A percentile compares a stretch with the other conserved stretches of the same genome.
Evolutionary conservation across 805 yeast genomes (phyloP).

Genomic region (Jamesozyma rosinii): DNA sequence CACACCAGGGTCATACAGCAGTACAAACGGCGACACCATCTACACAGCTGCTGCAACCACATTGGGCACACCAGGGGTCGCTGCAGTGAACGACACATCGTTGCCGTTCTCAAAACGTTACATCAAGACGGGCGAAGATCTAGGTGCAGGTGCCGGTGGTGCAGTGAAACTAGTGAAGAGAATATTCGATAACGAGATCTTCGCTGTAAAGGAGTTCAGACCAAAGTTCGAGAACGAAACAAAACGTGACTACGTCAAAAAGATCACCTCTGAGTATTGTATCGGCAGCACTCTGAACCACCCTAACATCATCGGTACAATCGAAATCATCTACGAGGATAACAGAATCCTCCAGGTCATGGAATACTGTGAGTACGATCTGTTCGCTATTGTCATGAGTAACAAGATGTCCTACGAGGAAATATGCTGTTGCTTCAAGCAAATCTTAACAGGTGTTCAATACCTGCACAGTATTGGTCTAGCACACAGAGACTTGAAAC

Average conservation of each 20-base stretch:
- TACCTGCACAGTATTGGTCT: constrained; percentile 79
- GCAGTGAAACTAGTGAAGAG: constrained; percentile 68
- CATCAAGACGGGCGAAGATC: constrained; percentile 70
- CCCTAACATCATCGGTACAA: constrained; percentile 82
- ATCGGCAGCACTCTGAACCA: constrained; percentile 85
- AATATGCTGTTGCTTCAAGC: constrained; percentile 82
- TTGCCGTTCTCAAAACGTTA: constrained; percentile 65
- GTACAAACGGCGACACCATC: constrained; percentile 32
- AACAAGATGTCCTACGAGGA: constrained; percentile 76
- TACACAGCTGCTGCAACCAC: constrained; percentile 27
- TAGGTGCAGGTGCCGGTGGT: constrained; percentile 96
- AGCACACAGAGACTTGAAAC: constrained; percentile 84
- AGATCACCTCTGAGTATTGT: constrained; percentile 89
- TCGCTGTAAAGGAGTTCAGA: constrained; percentile 90
- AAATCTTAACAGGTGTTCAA: constrained; percentile 68
- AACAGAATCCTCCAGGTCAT: constrained; percentile 82
- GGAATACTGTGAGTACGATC: constrained; percentile 90
- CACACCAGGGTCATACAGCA: constrained; percentile 30
- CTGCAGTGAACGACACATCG: constrained; percentile 33
- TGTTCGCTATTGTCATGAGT: constrained; percentile 91
- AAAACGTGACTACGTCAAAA: constrained; percentile 78
- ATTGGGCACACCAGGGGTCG: constrained; percentile 13
- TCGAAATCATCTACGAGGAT: constrained; percentile 83
- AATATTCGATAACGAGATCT: constrained; percentile 55
- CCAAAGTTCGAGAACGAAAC: constrained; percentile 65